phyloP scores from a whole-genome alignment of 2,329 filamentous ascomycete genomes.

The Ophiostoma quercus region DNA sequence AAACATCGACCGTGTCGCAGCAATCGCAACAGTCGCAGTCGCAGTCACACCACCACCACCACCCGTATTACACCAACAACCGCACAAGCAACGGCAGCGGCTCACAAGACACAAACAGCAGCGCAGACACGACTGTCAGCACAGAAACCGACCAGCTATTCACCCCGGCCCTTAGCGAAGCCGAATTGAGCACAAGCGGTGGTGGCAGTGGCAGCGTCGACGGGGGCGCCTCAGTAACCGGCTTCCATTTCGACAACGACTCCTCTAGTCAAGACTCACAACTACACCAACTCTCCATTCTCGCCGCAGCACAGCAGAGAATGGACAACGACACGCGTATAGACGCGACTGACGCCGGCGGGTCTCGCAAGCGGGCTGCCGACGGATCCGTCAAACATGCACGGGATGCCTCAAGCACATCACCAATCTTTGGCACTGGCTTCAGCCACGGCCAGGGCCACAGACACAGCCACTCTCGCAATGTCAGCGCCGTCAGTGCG shows the following conservation, averaged over 20 bases:
- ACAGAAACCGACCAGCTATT: conserved; percentile 40
- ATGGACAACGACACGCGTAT: conserved; percentile 37
- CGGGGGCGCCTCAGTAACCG: conserved; percentile 9
- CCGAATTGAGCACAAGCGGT: conserved; percentile 38
- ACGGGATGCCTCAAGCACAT: conserved; percentile 40
- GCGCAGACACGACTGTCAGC: conserved; percentile 36
- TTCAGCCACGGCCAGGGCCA: background rate
- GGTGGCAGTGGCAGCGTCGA: conserved; percentile 32
- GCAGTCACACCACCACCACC: conserved; percentile 22
- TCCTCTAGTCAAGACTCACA: conserved; percentile 52
- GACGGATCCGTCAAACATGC: conserved; percentile 64
- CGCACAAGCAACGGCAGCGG: conserved; percentile 23
- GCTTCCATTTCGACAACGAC: conserved; percentile 28
- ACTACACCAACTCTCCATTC: conserved; percentile 52
- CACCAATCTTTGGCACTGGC: conserved; percentile 38
- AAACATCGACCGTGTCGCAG: background rate
- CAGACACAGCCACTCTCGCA: conserved; percentile 57
- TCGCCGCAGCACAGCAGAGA: conserved; percentile 51
- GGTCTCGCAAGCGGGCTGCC: conserved; percentile 67
- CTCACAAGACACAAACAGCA: conserved; percentile 37
- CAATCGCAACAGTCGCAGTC: conserved; percentile 22
- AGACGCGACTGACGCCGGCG: conserved; percentile 31
- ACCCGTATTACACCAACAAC: conserved; percentile 8
- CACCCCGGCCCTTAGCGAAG: conserved; percentile 42
- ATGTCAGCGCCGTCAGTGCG: conserved; percentile 61